These are phyloP conservation scores for Nothophoma quercina DNA, from an alignment of 2,329 filamentous ascomycete genomes.

Conservation along the genomic window DNA sequence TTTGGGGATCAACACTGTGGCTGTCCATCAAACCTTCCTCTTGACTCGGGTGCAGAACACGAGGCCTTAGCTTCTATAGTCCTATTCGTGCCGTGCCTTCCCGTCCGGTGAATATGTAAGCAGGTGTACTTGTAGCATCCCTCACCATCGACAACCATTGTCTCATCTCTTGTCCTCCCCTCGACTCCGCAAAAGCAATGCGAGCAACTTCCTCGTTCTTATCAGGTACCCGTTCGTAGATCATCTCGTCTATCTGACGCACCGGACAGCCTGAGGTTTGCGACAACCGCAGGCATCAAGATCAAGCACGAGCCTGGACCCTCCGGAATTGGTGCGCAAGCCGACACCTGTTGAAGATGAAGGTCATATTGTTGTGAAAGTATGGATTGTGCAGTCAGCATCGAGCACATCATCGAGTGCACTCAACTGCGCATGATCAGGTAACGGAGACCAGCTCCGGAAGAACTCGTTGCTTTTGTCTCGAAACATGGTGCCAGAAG, in stretches of 20 bases:
- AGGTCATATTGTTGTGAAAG: neutral
- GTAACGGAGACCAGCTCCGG: neutral
- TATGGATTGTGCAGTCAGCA: neutral
- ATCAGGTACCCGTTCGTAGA: neutral
- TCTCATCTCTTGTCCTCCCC: neutral
- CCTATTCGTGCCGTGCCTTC: slow-evolving; percentile 3
- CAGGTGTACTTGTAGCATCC: neutral
- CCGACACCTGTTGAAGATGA: neutral
- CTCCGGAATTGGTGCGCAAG: neutral
- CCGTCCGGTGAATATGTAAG: slow-evolving; percentile 2
- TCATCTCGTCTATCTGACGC: slow-evolving; percentile 1
- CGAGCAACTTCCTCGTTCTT: neutral
- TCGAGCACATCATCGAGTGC: neutral
- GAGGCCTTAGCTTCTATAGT: slow-evolving; percentile 1
- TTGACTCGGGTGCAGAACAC: slow-evolving; percentile 4
- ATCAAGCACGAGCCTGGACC: neutral
- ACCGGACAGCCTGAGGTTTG: neutral
- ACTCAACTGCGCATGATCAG: neutral
- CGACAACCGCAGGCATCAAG: neutral
- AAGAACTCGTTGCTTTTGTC: slow-evolving; percentile 1
- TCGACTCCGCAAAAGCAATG: neutral
- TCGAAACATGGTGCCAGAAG: slow-evolving; percentile 2
- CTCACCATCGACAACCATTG: slow-evolving; percentile 1
- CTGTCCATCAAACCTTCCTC: slow-evolving; percentile 9
- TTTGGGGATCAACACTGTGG: slow-evolving; percentile 1